Evolutionary conservation across 2,329 filamentous ascomycete genomes (phyloP), one percentile per base, ranked within the genome.

Genomic region (Pestalotiopsis sp.): DNA sequence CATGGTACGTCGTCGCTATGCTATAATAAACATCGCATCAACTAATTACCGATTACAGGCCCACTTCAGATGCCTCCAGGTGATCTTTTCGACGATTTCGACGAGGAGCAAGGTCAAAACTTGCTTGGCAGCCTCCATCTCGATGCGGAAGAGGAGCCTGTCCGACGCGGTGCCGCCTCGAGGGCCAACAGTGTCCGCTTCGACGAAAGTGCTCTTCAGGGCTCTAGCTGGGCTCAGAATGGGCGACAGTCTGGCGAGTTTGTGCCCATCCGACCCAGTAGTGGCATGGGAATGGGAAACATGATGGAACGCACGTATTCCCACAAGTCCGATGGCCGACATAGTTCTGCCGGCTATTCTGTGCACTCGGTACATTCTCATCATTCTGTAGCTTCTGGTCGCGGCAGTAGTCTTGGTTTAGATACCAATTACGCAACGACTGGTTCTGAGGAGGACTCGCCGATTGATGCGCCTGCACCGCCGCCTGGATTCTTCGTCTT

Each of bases 121-220:
- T 85, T 96, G 69, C 87, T 97, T 63, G 92, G 91, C 65, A 93
- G 92, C 66, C 86, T 98, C 68, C 93, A 95, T 69, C 85, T 98
- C 6, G 95, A 97, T 72, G 88, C 91, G 4, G 95, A 97, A 71
- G 94, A 98, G 71, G 92, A 95, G 77, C 93, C 93, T 40, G 91
- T 94, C 68, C 90, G 94, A 49, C 89, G 95, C 71, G 93, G 96
- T 66, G 93, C 93, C 23, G 92, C 94, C 20, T 99, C 96, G 20
- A 89, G 96, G 74, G 95, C 96, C 62, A 98, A 98, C 78, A 98
- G 96, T 77, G 96, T 99, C 73, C 93, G 96, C 49, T 99, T 99
- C 76, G 96, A 98, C 77, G 95, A 98, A 79, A 97, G 94, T 77
- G 95, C 95, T 14, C 90, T 97, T 74, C 94, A 97, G 75, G 92